A percentile compares a stretch with the other conserved stretches of the same genome.
Conservation (phyloP, 306 rosid species). For the Cucurbita moschata region DNA sequence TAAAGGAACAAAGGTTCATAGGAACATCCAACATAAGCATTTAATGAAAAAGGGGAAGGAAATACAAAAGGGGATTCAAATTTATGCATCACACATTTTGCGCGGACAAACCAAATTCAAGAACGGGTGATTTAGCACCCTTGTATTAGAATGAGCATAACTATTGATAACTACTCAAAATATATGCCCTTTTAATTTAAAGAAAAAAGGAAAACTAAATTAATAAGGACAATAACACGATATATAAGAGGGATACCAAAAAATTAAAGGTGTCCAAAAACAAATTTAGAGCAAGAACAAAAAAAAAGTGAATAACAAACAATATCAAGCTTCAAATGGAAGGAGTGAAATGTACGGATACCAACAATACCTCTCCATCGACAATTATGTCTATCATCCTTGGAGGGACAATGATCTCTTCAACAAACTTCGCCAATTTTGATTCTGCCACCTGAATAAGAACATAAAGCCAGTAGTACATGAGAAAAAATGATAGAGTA, state of each 20-base stretch:
- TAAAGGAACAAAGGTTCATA: neutral
- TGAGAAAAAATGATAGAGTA: conserved; percentile 3
- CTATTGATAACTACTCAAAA: neutral
- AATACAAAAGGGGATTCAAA: neutral
- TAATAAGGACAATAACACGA: neutral
- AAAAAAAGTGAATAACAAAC: neutral
- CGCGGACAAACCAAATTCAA: neutral
- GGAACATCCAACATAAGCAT: neutral
- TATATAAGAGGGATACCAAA: neutral
- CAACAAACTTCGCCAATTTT: conserved; percentile 86
- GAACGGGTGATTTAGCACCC: neutral
- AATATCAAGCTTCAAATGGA: neutral
- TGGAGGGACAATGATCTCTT: conserved; percentile 94
- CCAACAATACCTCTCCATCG: conserved; percentile 73
- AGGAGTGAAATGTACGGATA: conserved; percentile 1
- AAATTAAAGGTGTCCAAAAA: neutral
- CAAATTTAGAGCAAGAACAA: neutral
- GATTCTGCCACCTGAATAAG: conserved; percentile 74
- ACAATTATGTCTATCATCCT: conserved; percentile 85
- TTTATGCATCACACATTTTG: neutral
- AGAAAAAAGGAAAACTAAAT: neutral
- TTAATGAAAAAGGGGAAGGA: neutral
- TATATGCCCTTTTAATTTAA: neutral
- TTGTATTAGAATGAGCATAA: neutral
- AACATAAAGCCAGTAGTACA: conserved; percentile 8